Conservation (phyloP, 1,284 basidiomycete genomes). For the Papiliotrema nemorosa region DNA sequence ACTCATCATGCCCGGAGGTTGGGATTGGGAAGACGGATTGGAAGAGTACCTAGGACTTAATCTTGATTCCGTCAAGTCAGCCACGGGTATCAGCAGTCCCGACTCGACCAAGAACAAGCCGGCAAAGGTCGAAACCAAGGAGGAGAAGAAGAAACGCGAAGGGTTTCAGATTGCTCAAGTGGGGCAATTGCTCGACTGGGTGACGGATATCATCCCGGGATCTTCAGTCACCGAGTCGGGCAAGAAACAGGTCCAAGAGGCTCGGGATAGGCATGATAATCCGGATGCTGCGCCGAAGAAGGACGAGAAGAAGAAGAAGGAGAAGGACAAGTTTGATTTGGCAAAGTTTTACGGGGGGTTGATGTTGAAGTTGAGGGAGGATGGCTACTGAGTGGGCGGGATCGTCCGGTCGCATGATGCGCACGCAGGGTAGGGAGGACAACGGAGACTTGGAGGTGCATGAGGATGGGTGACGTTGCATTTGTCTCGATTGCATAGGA, state of each 20-base stretch:
- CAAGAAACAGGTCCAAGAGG: constrained; percentile 42
- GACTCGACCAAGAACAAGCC: not conserved
- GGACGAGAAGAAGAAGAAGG: constrained; percentile 28
- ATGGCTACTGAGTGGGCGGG: constrained; percentile 44
- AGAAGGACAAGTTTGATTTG: constrained; percentile 48
- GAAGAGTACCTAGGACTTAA: constrained; percentile 22
- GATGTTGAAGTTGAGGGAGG: constrained; percentile 47
- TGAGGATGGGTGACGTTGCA: no score
- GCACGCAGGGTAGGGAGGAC: no score
- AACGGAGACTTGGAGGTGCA: no score
- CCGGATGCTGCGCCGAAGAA: not conserved
- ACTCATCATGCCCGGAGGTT: constrained; percentile 14
- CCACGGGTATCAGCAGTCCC: not conserved
- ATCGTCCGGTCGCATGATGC: no score
- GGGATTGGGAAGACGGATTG: constrained; percentile 20
- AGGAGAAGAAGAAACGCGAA: not conserved
- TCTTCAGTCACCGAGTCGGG: constrained; percentile 26
- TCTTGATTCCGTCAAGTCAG: not conserved
- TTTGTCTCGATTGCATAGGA: no score
- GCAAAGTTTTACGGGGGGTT: constrained; percentile 49
- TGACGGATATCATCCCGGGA: constrained; percentile 43
- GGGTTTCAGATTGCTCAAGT: constrained; percentile 46
- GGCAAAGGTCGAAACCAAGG: not conserved
- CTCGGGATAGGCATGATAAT: constrained; percentile 10
- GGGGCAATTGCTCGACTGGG: constrained; percentile 49